Evolutionary conservation across 2,329 filamentous ascomycete species (phyloP), one percentile per base, ranked within the genome.

Genomic region (Nannizzia gypsea): DNA sequence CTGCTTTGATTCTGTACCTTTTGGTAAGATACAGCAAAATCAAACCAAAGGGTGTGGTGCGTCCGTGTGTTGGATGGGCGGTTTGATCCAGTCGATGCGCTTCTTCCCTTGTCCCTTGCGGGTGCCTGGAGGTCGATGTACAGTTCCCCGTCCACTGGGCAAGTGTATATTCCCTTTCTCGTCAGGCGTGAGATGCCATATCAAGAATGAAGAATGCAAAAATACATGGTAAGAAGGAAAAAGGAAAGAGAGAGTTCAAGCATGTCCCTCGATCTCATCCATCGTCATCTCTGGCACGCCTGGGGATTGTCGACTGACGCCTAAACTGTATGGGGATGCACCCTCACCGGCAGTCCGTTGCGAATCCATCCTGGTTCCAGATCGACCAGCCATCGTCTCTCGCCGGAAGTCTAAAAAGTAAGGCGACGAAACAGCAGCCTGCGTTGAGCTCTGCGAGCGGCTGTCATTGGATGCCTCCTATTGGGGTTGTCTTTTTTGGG

Each of bases 391-490:
- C 56, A 59, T 58, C 58, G 54, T 56, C 54, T 15, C 31, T 56
- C 54, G 28, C 54, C 54, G 36, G 54, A 64, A 69, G 66, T 63
- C 60, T 62, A 66, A 66, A 69, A 67, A 66, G 67, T 66, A 65
- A 69, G 66, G 68, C 67, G 67, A 69, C 64, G 66, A 48, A 52
- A 57, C 59, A 60, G 59, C 52, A 15, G 9, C 20, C 50, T 20
- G 22, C 40, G 6, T 57, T 57, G 64, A 69, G 66, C 67, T 66
- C 64, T 66, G 61, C 64, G 65, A 61, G 44, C 24, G 42, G 20
- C 59, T 58, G 59, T 65, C 59, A 72, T 72, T 72, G 70, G 71
- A 68, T 70, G 71, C 70, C 71, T 69, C 62, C 63, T 59, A 64
- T 65, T 65, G 58, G 62, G 57, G 42, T 52, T 56, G 54, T 40